Base-by-base conservation (phyloP, 768 basidiomycete genomes). In the Boletus rex-veris region DNA sequence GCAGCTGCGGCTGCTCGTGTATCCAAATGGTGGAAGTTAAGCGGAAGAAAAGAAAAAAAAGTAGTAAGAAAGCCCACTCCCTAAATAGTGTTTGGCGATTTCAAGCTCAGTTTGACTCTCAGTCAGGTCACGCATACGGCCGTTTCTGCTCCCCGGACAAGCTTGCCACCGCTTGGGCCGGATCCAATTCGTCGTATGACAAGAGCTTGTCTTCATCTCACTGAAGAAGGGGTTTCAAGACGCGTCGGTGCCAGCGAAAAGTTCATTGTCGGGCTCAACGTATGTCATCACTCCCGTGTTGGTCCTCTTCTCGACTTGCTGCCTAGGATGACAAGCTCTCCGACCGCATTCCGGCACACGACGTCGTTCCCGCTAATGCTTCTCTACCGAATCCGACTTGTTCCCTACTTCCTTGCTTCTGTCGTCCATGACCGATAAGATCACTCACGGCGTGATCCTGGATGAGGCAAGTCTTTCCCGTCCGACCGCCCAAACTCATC, bases 361-460 rank as follows among this genome's bases (percentile, higher is more conserved):
- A 96, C 62, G 68, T 95, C 16, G 80, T 96, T n/a, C n/a, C n/a
- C 7, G 85, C 88, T 0, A 86, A 88, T 62, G 81, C 81, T 11
- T 92, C 88, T 1, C 71, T 90, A 5, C 83, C 86, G 2, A 95
- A 69, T 86, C 90, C 1, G 97, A 99, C 68, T 75, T 83, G 2
- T 96, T 89, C 67, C 97, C 97, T 6, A 98, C 96, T 0, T 99
- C 59, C 80, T 99, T 5, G 96, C 97, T 0, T 94, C 86, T 19
- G 92, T 98, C 0, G 92, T 96, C 0, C 96, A 99, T 60, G 97
- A 99, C 71, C 84, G 62, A 99, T 99, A 97, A 86, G 86, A 92
- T 99, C 21, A 92, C 93, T 0, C 97, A 98, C 71, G 95, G n/a
- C n/a, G n/a, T 98, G 5, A 73, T 98, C 2, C 83, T 97, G 24